These are phyloP conservation scores for Teunomyces aglyptinius DNA, from an alignment of 805 yeast genomes.

Conservation along the genomic window DNA sequence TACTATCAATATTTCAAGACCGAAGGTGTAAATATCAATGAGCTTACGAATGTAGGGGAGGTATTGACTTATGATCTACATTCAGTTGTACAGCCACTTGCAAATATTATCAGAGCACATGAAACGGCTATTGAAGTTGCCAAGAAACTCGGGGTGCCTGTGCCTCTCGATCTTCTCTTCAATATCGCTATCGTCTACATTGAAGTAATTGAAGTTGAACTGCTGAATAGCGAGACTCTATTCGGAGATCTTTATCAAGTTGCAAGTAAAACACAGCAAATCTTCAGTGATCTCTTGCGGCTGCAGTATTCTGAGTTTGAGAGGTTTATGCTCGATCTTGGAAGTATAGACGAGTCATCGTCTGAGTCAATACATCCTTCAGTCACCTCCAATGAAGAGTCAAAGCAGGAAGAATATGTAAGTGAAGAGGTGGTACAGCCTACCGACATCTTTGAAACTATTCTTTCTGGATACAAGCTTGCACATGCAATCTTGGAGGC, in stretches of 20 bases:
- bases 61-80: constrained; percentile 22
- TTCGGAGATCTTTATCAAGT: constrained; percentile 15
- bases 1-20: constrained; percentile 49
- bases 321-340: constrained; percentile 24
- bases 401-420: constrained; percentile 13
- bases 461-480: constrained; percentile 26
- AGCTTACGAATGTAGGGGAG: constrained; percentile 32
- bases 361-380: not conserved
- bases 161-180: constrained; percentile 44
- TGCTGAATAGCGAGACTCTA: constrained; percentile 16
- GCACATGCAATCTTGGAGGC: constrained; percentile 32
- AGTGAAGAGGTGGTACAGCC: constrained; percentile 32
- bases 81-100: constrained; percentile 42
- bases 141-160: constrained; percentile 5
- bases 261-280: constrained; percentile 15
- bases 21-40: constrained; percentile 41
- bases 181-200: constrained; percentile 48
- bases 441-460: constrained; percentile 34
- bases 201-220: constrained; percentile 43
- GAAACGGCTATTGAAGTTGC: constrained; percentile 33
- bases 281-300: constrained; percentile 25
- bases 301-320: constrained; percentile 26
- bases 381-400: not conserved
- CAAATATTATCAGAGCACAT: constrained; percentile 35
- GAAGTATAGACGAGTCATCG: constrained; percentile 8